These are phyloP conservation scores for Xylariomycetidae sp. DNA, from an alignment of 2,329 filamentous ascomycete species.

Conservation along the genomic window DNA sequence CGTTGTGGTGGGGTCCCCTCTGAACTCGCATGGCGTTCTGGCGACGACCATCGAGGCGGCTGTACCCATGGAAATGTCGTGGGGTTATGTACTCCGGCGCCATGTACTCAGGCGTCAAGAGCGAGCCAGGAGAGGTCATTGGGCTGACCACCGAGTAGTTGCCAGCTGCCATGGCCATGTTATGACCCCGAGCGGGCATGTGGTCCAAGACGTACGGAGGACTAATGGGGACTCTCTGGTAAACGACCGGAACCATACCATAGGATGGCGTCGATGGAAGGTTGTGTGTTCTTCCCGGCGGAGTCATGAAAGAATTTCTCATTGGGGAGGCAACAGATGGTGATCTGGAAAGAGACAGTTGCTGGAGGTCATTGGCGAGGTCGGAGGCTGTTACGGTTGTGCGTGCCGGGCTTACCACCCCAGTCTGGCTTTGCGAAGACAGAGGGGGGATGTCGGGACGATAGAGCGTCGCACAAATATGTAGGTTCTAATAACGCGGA, in stretches of 20 bases:
- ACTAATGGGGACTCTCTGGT: conserved; percentile 27
- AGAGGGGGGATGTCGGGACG: conserved; percentile 23
- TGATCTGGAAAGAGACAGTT: conserved; percentile 21
- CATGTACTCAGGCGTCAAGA: no score
- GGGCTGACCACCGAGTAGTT: conserved; percentile 23
- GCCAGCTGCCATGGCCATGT: conserved; percentile 20
- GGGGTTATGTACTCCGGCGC: conserved; percentile 36
- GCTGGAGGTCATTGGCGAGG: conserved; percentile 20
- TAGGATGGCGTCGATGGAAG: conserved; percentile 29
- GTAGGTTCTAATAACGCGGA: no score
- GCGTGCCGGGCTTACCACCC: conserved; percentile 16
- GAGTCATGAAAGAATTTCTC: conserved; percentile 17
- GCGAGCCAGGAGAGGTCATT: no score
- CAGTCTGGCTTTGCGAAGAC: conserved; percentile 11
- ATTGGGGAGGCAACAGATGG: conserved; percentile 16
- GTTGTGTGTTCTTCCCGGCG: conserved; percentile 24
- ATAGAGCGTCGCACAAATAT: conserved; percentile 24
- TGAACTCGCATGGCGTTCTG: conserved; percentile 44
- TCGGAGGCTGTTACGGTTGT: conserved; percentile 17
- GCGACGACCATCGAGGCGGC: conserved; percentile 39
- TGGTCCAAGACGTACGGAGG: conserved; percentile 31
- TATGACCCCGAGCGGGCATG: conserved; percentile 23
- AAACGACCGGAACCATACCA: conserved; percentile 33
- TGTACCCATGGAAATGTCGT: conserved; percentile 29
- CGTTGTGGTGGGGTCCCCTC: conserved; percentile 42